phyloP scores from a whole-genome alignment of 2,329 filamentous ascomycete species.

The Ophiostoma triangulosporum region DNA sequence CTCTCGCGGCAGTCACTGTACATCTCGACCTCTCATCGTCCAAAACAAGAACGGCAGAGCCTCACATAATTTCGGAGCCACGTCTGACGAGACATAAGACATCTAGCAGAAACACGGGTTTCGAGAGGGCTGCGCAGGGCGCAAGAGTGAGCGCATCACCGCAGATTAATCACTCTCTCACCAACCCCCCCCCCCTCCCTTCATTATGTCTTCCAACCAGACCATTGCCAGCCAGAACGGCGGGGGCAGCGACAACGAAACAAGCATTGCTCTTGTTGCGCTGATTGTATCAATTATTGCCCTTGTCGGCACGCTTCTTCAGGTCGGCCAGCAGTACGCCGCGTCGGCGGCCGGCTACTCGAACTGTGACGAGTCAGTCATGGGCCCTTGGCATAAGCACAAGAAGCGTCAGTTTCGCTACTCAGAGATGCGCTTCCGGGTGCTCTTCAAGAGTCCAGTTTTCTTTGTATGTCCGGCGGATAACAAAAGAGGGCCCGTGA shows the following conservation, averaged over 20 bases:
- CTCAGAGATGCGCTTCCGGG: conserved; percentile 35
- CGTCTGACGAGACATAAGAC: too few species aligned
- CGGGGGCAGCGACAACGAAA: conserved; percentile 17
- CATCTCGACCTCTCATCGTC: too few species aligned
- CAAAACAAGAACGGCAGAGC: too few species aligned
- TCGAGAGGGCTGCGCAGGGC: too few species aligned
- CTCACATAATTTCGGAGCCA: too few species aligned
- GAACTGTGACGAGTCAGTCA: conserved; percentile 33
- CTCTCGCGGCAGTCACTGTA: too few species aligned
- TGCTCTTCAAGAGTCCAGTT: conserved; percentile 35
- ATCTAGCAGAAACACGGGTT: too few species aligned
- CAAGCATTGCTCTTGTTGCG: conserved; percentile 29
- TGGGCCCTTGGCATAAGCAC: conserved; percentile 31
- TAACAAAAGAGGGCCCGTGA: conserved; percentile 25
- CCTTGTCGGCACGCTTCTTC: conserved; percentile 30
- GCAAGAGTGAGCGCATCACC: too few species aligned
- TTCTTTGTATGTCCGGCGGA: conserved; percentile 33
- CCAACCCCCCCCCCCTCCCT: neutral
- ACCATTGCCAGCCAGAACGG: neutral
- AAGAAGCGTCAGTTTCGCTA: conserved; percentile 28
- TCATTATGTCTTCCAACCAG: conserved; percentile 2
- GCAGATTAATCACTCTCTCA: neutral
- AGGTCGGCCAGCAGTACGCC: conserved; percentile 37
- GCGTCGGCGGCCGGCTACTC: conserved; percentile 36
- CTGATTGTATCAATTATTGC: conserved; percentile 35